Conservation (phyloP, 345 rosid species). For the Gossypium arboreum region DNA sequence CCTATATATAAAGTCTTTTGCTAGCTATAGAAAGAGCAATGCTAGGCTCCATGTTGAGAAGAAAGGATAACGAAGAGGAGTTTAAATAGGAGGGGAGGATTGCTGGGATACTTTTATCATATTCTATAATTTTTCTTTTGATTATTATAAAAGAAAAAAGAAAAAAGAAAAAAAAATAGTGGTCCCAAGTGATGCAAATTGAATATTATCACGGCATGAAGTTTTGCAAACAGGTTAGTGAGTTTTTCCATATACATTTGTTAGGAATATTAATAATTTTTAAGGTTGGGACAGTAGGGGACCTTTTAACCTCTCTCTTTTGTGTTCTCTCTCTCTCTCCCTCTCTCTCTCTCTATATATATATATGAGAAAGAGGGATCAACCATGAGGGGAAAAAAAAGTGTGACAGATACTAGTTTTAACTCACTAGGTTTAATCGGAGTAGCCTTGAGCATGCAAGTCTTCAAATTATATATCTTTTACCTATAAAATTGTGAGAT, state of each 20-base stretch:
- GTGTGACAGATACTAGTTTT: slow-evolving; percentile 20
- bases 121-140: neutral
- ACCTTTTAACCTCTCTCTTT: slow-evolving; percentile 19
- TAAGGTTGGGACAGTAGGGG: slow-evolving; percentile 39
- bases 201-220: slow-evolving; percentile 51
- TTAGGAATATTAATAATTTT: slow-evolving; percentile 38
- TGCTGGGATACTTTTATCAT: slow-evolving; percentile 16
- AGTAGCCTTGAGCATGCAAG: no score
- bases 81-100: slow-evolving; percentile 26
- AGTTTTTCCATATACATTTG: slow-evolving; percentile 33
- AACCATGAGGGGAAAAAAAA: slow-evolving; percentile 17
- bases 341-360: neutral
- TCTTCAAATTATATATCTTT: no score
- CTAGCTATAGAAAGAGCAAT: neutral
- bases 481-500: no score
- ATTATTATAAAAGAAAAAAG: neutral
- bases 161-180: slow-evolving; percentile 25
- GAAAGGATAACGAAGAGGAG: slow-evolving; percentile 15
- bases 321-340: neutral
- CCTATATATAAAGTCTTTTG: neutral
- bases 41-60: slow-evolving; percentile 19
- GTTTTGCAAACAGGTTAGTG: slow-evolving; percentile 31
- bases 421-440: neutral
- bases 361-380: slow-evolving; percentile 22
- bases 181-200: slow-evolving; percentile 44